Evolutionary conservation across 2,329 filamentous ascomycete species (phyloP).

Genomic region (Colletotrichum gloeosporioides): DNA sequence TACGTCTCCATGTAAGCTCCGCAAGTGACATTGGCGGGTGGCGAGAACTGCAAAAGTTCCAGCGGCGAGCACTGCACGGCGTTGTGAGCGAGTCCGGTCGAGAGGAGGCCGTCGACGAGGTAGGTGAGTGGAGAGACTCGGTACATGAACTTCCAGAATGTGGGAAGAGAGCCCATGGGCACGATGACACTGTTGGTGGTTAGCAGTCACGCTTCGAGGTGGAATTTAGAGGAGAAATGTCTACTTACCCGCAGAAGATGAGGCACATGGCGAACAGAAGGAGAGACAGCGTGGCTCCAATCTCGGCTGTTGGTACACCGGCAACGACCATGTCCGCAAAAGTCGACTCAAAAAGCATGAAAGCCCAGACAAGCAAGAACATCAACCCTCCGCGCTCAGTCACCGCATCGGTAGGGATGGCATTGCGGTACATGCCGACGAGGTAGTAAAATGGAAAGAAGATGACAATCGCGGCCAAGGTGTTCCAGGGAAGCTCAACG

Average conservation of each 20-base stretch:
- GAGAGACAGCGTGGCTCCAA: conserved; percentile 65
- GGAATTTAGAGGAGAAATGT: neutral
- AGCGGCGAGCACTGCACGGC: conserved; percentile 27
- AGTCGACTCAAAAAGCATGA: conserved; percentile 69
- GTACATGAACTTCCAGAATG: conserved; percentile 78
- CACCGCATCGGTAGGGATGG: conserved; percentile 26
- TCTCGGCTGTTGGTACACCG: conserved; percentile 66
- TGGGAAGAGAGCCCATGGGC: conserved; percentile 58
- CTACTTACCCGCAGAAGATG: conserved; percentile 55
- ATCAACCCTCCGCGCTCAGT: conserved; percentile 60
- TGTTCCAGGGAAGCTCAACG: conserved; percentile 73
- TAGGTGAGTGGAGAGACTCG: conserved; percentile 73
- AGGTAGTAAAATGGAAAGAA: conserved; percentile 72
- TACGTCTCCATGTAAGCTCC: conserved; percentile 52
- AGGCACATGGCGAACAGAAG: conserved; percentile 65
- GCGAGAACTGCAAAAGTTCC: conserved; percentile 63
- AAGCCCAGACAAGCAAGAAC: conserved; percentile 66
- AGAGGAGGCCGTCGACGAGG: conserved; percentile 65
- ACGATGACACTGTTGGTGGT: conserved; percentile 59
- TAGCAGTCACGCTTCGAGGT: too few species aligned
- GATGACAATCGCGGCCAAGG: conserved; percentile 63
- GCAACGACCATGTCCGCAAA: conserved; percentile 69
- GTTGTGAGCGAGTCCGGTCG: conserved; percentile 24
- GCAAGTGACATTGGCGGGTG: conserved; percentile 48
- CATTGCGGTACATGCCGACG: conserved; percentile 63